A percentile compares a stretch with the other conserved stretches of the same genome.
phyloP scores from a whole-genome alignment of 2,329 filamentous ascomycete genomes.

The Trichoderma koningii region DNA sequence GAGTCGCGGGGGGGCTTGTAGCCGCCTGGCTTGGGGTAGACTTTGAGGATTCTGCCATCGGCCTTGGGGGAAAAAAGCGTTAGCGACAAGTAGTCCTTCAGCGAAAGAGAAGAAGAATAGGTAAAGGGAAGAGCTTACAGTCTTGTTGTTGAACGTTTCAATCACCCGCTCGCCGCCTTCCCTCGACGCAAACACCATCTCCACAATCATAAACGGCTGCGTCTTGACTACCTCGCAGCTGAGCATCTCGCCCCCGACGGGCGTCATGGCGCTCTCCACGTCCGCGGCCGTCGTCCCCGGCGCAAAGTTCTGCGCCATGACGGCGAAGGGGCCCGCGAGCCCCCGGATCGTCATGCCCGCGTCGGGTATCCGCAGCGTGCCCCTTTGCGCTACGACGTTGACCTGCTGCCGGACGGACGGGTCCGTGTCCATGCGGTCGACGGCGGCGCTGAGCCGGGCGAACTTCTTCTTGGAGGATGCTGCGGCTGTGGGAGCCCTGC shows the following conservation, averaged over 20 bases:
- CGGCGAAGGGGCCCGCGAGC: slow-evolving; percentile 68
- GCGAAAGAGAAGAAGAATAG: background rate
- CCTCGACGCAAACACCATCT: slow-evolving; percentile 72
- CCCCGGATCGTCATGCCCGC: slow-evolving; percentile 70
- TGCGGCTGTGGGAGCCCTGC: slow-evolving; percentile 4
- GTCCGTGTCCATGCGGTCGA: slow-evolving; percentile 45
- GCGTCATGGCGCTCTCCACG: slow-evolving; percentile 79
- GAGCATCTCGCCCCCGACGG: slow-evolving; percentile 67
- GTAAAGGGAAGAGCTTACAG: slow-evolving; percentile 51
- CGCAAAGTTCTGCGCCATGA: slow-evolving; percentile 81
- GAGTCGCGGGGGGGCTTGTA: slow-evolving; percentile 54
- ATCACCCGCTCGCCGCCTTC: slow-evolving; percentile 75
- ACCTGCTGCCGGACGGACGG: slow-evolving; percentile 40
- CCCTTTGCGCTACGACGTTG: slow-evolving; percentile 35
- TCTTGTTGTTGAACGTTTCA: slow-evolving; percentile 75
- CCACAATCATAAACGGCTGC: slow-evolving; percentile 71
- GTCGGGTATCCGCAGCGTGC: slow-evolving; percentile 26
- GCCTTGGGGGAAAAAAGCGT: slow-evolving; percentile 50
- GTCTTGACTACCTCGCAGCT: slow-evolving; percentile 69
- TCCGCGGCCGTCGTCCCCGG: slow-evolving; percentile 79
- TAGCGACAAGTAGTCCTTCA: background rate
- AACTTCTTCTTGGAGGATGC: slow-evolving; percentile 31
- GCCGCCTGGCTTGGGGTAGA: slow-evolving; percentile 66
- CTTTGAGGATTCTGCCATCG: slow-evolving; percentile 71
- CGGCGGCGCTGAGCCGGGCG: slow-evolving; percentile 48